phyloP scores from a whole-genome alignment of 345 rosid genomes.

The Geranium brycei region DNA sequence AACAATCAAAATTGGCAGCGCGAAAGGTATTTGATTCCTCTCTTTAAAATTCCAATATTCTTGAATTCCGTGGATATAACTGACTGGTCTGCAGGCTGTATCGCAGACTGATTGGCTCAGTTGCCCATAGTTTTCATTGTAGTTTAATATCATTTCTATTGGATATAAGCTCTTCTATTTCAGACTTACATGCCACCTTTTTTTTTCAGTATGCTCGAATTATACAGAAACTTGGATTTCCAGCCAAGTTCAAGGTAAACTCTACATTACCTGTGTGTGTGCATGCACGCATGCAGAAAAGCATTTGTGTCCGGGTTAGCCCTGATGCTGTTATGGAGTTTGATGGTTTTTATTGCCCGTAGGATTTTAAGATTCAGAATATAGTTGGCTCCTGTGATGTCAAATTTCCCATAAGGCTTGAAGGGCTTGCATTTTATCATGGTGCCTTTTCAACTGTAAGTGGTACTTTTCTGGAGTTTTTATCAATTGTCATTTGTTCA shows the following conservation, averaged over 20 bases:
- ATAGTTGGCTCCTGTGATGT: conserved; percentile 84
- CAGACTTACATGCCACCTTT: neutral
- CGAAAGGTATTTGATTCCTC: conserved; percentile 38
- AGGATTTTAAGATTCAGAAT: conserved; percentile 91
- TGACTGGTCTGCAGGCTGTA: too few species aligned
- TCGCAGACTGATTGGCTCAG: too few species aligned
- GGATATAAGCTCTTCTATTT: too few species aligned
- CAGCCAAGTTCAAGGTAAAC: conserved; percentile 74
- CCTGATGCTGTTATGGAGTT: too few species aligned
- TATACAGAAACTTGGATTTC: conserved; percentile 78
- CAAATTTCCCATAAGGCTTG: conserved; percentile 65
- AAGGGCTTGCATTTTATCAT: conserved; percentile 73
- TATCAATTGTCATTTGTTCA: too few species aligned
- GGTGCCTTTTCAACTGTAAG: conserved; percentile 81
- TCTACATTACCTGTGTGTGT: neutral
- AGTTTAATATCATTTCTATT: too few species aligned
- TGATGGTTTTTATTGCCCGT: conserved; percentile 1
- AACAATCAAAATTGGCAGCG: conserved; percentile 65
- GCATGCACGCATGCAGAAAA: neutral
- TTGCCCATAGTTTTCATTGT: too few species aligned
- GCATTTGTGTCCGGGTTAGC: too few species aligned
- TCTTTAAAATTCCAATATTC: too few species aligned
- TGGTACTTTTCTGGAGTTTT: neutral
- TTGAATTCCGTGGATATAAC: too few species aligned
- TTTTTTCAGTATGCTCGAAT: conserved; percentile 58